phyloP scores from a whole-genome alignment of 768 basidiomycete species.

The Pleurotus cornucopiae region DNA sequence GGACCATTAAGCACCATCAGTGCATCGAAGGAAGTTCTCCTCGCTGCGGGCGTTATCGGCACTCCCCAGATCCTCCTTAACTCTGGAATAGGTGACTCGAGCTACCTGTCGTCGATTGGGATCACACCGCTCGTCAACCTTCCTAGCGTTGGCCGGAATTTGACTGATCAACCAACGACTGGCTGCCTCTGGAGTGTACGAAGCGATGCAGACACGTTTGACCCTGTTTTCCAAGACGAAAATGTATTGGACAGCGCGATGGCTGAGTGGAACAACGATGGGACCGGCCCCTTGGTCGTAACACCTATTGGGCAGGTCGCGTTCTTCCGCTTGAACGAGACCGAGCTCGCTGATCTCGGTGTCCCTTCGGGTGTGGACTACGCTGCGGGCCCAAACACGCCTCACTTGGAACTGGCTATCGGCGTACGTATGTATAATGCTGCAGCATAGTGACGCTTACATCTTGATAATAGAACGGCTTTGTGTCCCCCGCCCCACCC shows the following conservation, averaged over 20 bases:
- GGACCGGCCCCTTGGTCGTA: conserved; percentile 18
- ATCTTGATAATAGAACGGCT: conserved; percentile 3
- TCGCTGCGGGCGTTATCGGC: conserved; percentile 31
- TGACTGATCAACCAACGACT: conserved; percentile 26
- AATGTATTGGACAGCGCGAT: conserved; percentile 12
- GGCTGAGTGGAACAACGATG: background rate
- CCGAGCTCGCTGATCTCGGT: conserved; percentile 13
- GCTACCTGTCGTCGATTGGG: conserved; percentile 14
- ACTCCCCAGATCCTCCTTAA: conserved; percentile 30
- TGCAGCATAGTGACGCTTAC: background rate
- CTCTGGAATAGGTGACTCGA: conserved; percentile 28
- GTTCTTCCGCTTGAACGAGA: conserved; percentile 21
- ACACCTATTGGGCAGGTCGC: conserved; percentile 18
- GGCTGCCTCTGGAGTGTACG: conserved; percentile 21
- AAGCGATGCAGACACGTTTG: conserved; percentile 19
- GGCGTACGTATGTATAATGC: conserved; percentile 15
- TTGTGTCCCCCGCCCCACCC: conserved; percentile 6
- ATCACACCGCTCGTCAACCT: conserved; percentile 22
- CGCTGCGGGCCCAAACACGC: conserved; percentile 25
- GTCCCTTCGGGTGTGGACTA: conserved; percentile 22
- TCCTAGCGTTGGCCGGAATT: conserved; percentile 26
- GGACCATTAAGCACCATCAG: conserved; percentile 12
- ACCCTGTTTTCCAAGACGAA: conserved; percentile 18
- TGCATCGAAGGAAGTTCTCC: conserved; percentile 21
- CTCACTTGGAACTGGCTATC: conserved; percentile 30